Evolutionary conservation across 2,329 filamentous ascomycete species (phyloP).

Genomic region (Trichoderma guizhouense): DNA sequence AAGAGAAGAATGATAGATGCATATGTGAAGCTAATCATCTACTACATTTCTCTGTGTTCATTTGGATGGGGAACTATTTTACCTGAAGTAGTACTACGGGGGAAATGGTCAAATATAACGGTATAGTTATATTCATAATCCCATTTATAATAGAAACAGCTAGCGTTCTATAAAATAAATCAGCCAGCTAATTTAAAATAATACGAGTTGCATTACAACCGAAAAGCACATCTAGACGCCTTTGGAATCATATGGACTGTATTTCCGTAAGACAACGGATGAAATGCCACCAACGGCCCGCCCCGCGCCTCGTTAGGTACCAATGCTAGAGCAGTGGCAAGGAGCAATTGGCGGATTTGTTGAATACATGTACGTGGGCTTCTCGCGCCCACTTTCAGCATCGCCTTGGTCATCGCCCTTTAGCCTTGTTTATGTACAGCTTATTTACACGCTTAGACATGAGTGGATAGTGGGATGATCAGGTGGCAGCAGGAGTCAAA

Average conservation of each 20-base stretch:
- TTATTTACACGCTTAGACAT: background rate
- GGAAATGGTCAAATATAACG: no score
- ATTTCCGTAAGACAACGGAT: background rate
- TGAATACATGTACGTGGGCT: background rate
- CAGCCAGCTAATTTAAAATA: no score
- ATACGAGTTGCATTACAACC: no score
- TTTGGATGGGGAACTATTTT: no score
- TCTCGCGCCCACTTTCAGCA: background rate
- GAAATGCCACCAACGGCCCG: background rate
- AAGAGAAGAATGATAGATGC: no score
- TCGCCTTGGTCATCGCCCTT: background rate
- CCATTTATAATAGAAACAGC: no score
- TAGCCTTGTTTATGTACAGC: background rate
- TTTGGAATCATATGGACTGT: background rate
- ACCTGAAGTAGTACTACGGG: no score
- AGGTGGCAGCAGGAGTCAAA: background rate
- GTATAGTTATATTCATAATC: no score
- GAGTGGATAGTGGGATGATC: background rate
- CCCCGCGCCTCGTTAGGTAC: background rate
- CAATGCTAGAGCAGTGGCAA: background rate
- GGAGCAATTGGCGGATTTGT: background rate
- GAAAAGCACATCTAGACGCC: no score
- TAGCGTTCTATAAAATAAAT: no score
- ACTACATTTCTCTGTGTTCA: no score
- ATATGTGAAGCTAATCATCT: no score